Percentiles rank a stretch among this genome's conserved stretches.
These are phyloP conservation scores for Quercus wislizeni DNA, from an alignment of 306 rosid genomes.

Conservation along the genomic window DNA sequence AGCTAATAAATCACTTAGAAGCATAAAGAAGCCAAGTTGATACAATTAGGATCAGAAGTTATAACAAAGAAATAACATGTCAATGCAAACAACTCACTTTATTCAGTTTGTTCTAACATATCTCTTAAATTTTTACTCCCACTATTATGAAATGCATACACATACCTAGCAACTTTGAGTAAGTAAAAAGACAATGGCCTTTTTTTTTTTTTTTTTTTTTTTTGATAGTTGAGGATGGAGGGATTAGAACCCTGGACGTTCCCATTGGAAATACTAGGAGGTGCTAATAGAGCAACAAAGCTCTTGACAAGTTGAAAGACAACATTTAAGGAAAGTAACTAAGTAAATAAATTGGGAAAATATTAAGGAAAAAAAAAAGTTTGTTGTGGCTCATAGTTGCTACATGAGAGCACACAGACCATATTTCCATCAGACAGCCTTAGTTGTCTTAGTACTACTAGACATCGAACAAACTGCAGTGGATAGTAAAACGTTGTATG, in stretches of 20 bases:
- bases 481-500: background rate
- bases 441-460: background rate
- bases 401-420: background rate
- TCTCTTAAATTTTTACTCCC: background rate
- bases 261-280: no score
- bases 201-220: no score
- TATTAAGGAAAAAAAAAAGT: background rate
- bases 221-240: no score
- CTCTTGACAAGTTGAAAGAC: background rate
- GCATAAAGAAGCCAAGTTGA: no score
- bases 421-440: background rate
- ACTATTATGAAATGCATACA: background rate
- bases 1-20: no score
- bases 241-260: no score
- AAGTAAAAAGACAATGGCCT: background rate
- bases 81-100: background rate
- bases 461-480: conserved; percentile 12
- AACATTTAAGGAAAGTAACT: background rate
- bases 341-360: no score
- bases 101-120: background rate
- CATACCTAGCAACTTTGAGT: background rate
- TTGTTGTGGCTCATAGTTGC: background rate
- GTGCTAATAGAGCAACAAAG: no score
- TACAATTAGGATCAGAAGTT: background rate
- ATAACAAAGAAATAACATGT: background rate